phyloP scores from a whole-genome alignment of 2,329 filamentous ascomycete species.

The Pyrenophora teres region DNA sequence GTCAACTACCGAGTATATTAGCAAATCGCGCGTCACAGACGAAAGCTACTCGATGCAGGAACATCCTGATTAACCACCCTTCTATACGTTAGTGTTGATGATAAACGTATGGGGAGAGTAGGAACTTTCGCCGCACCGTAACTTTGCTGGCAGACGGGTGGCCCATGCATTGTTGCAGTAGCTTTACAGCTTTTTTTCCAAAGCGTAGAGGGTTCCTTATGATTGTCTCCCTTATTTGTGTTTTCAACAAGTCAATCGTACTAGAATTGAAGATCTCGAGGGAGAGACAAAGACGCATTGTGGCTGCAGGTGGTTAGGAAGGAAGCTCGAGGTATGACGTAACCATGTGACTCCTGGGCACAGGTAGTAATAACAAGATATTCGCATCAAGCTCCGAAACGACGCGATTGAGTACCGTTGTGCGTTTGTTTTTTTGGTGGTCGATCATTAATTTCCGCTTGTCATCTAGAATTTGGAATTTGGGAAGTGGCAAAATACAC shows the following conservation, averaged over 20 bases:
- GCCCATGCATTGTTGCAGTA: background rate
- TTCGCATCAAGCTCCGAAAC: background rate
- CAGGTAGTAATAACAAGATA: background rate
- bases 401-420: background rate
- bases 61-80: background rate
- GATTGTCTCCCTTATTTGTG: too few relatives aligned
- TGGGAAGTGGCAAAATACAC: too few relatives aligned
- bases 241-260: background rate
- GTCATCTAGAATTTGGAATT: conserved; percentile 1
- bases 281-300: too few relatives aligned
- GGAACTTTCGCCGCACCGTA: background rate
- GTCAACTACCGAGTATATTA: background rate
- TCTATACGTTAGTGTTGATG: background rate
- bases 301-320: too few relatives aligned
- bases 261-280: too few relatives aligned
- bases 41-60: conserved; percentile 4
- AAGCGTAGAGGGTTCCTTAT: too few relatives aligned
- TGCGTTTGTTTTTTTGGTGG: background rate
- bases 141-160: background rate
- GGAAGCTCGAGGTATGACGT: too few relatives aligned
- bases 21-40: background rate
- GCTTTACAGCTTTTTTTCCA: too few relatives aligned
- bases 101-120: background rate
- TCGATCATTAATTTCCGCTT: conserved; percentile 1
- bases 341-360: background rate